phyloP scores from a whole-genome alignment of 139 green algal genomes.

The Chlamydomonas sp. region DNA sequence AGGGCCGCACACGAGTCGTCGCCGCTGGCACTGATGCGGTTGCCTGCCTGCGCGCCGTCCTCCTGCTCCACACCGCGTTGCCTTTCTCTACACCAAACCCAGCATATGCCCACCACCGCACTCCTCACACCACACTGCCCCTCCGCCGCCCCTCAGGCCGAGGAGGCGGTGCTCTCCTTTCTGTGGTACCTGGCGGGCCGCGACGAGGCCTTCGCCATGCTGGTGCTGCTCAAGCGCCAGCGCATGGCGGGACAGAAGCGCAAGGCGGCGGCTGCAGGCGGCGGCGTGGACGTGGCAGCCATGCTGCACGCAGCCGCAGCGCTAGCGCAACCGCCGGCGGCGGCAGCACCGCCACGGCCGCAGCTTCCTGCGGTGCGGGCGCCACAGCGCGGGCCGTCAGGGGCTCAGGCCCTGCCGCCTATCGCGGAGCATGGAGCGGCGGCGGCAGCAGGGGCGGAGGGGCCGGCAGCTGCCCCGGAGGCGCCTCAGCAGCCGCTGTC shows the following conservation, averaged over 20 bases:
- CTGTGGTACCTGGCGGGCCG: constrained; percentile 49
- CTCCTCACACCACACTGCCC: neutral
- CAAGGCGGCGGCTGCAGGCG: neutral
- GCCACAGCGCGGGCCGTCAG: no score
- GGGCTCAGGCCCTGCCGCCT: no score
- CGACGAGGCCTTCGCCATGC: constrained; percentile 41
- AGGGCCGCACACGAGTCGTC: no score
- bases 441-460: neutral
- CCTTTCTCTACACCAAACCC: no score
- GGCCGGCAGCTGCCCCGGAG: neutral
- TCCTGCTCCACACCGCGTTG: no score
- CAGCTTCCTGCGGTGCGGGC: neutral
- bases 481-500: neutral
- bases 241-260: constrained; percentile 3
- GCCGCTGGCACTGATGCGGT: no score
- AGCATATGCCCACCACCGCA: neutral
- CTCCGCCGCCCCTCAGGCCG: neutral
- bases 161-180: constrained; percentile 42
- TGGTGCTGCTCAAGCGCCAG: constrained; percentile 42
- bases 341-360: neutral
- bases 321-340: neutral
- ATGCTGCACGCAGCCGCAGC: constrained; percentile 24
- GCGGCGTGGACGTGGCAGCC: neutral
- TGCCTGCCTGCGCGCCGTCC: no score
- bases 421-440: neutral